Base-by-base conservation (phyloP, 2,329 filamentous ascomycete species). In the Epichloe uncinata region DNA sequence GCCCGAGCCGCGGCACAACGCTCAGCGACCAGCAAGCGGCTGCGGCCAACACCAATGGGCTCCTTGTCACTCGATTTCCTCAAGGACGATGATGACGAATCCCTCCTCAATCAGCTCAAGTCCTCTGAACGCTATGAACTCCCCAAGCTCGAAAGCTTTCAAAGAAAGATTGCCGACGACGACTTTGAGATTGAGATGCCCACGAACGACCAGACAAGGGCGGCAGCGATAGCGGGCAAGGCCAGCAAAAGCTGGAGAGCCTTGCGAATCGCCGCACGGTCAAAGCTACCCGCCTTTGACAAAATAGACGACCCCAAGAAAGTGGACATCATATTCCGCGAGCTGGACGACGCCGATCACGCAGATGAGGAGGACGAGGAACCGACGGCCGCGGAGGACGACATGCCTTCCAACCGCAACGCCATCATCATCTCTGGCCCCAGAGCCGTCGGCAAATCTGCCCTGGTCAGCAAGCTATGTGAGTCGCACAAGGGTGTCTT, bases 241-340 rank as follows among this genome's bases (percentile, higher is more conserved):
- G 81, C 84, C 18, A 95, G 88, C 70, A 91, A 94, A 65, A 85
- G 82, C 50, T 98, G 93, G 93, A 80, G 90, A 57, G 87, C 88
- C 5, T 71, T 98, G 54, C 81, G 93, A 48, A 78, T 95, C 55
- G 85, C 88, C 9, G 82, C 85, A 50, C 81, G 80, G 55, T 81
- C 75, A 50, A 85, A 84, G 58, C 75, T 97, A 56, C 77, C 80
- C 42, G 71, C 81, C 18, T 93, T 97, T 64, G 90, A 97, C 65
- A 87, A 85, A 65, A 85, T 95, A 45, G 89, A 95, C 50, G 83
- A 89, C 56, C 82, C 85, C 40, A 85, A 85, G 61, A 86, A 87
- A 53, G 74, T 84, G 34, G 73, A 74, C 49, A 60, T 70, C 35
- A 69, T 84, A 12, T 84, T 82, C 52, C 66, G 75, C 48, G 73